Evolutionary conservation across 176 grass and related monocot genomes (phyloP).

Genomic region (Bothriochloa decipiens): DNA sequence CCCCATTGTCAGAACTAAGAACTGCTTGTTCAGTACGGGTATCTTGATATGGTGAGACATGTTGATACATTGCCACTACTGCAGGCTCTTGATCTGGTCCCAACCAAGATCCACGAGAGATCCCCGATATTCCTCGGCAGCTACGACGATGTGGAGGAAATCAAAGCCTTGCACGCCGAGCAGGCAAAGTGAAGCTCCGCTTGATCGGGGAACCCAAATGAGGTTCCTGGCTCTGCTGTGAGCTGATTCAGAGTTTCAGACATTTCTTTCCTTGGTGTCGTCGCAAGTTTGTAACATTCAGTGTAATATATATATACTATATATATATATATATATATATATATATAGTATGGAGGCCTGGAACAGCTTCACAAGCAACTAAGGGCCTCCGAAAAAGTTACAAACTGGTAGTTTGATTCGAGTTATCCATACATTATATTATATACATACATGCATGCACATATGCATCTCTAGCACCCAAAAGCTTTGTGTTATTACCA

Average conservation of each 20-base stretch:
- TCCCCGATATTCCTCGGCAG: constrained; percentile 93
- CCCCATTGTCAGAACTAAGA: neutral
- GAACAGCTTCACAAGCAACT: constrained; percentile 35
- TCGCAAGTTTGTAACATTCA: constrained; percentile 20
- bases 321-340: constrained; percentile 27
- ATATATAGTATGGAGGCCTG: constrained; percentile 23
- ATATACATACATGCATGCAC: neutral
- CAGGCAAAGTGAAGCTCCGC: constrained; percentile 45
- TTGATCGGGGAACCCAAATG: neutral
- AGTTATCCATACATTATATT: neutral
- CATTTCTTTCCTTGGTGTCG: constrained; percentile 27
- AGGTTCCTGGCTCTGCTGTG: neutral
- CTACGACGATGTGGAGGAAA: constrained; percentile 87
- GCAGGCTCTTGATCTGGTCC: constrained; percentile 90
- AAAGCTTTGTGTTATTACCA: neutral
- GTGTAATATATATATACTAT: constrained; percentile 41
- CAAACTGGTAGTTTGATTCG: neutral
- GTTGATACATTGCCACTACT: constrained; percentile 9
- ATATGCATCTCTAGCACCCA: constrained; percentile 8
- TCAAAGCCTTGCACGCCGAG: constrained; percentile 79
- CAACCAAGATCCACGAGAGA: constrained; percentile 85
- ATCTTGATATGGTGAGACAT: neutral
- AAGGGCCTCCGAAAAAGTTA: neutral
- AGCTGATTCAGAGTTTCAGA: constrained; percentile 25
- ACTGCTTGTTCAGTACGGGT: neutral